phyloP scores from a whole-genome alignment of 2,329 filamentous ascomycete species.

The Xylaria sp. region DNA sequence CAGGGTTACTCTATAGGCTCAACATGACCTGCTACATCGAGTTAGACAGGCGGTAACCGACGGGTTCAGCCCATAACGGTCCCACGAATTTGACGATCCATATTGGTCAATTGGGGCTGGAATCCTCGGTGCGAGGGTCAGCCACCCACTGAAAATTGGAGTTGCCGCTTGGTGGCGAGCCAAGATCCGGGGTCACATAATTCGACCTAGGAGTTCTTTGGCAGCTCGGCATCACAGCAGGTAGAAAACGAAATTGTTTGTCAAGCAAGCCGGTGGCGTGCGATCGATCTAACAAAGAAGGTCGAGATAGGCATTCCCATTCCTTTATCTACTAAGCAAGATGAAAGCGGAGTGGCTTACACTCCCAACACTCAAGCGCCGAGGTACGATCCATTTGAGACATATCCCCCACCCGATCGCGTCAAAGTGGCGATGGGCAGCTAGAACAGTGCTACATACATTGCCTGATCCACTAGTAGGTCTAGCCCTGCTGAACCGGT shows the following conservation, averaged over 20 bases:
- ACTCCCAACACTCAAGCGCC: background rate
- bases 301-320: background rate
- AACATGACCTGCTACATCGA: constrained; percentile 24
- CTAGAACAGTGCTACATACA: background rate
- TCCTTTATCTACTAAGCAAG: background rate
- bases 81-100: background rate
- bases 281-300: background rate
- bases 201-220: constrained; percentile 5
- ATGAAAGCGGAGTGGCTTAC: background rate
- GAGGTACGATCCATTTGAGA: background rate
- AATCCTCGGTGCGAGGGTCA: background rate
- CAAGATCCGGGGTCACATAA: constrained; percentile 23
- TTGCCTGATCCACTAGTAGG: background rate
- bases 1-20: constrained; percentile 12
- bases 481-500: background rate
- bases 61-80: constrained; percentile 10
- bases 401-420: background rate
- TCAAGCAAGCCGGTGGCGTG: background rate
- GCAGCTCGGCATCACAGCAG: background rate
- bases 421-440: background rate
- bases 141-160: background rate
- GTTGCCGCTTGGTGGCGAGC: constrained; percentile 15
- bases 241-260: background rate
- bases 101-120: constrained; percentile 14
- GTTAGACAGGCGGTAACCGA: constrained; percentile 10